Evolutionary conservation across 148 eudicot genomes (phyloP).

Genomic region (Bassia scoparia): DNA sequence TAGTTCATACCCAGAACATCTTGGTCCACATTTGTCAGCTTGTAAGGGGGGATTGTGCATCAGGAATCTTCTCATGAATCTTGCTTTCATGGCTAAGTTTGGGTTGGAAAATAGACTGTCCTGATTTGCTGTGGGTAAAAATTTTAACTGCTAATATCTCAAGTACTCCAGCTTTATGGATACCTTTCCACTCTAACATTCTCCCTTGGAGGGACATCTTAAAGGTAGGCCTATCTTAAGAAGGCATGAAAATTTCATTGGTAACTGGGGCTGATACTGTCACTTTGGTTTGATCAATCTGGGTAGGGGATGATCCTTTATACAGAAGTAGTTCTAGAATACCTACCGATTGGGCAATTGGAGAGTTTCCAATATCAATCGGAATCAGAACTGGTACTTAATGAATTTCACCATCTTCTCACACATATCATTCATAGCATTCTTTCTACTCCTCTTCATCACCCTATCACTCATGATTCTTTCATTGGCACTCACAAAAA

Average conservation of each 20-base stretch:
- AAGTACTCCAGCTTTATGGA: background rate
- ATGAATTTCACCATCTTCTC: no score
- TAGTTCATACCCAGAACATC: background rate
- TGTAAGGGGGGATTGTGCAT: background rate
- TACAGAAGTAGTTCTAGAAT: no score
- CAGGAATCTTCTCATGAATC: background rate
- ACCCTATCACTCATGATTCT: no score
- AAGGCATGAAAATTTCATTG: background rate
- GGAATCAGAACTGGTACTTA: no score
- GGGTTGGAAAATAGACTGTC: background rate
- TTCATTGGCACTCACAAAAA: no score
- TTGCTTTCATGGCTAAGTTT: background rate
- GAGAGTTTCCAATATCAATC: no score
- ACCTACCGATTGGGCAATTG: no score
- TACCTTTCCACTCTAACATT: background rate
- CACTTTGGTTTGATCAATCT: background rate
- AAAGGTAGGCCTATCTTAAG: background rate
- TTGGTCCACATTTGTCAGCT: background rate
- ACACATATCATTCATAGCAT: no score
- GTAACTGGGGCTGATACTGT: background rate
- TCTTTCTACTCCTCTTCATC: no score
- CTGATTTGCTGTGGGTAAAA: background rate
- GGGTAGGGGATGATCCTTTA: no score
- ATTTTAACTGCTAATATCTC: background rate
- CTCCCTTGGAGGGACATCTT: background rate